Conservation (phyloP, 2,329 filamentous ascomycete species). For the Phoma sp. region DNA sequence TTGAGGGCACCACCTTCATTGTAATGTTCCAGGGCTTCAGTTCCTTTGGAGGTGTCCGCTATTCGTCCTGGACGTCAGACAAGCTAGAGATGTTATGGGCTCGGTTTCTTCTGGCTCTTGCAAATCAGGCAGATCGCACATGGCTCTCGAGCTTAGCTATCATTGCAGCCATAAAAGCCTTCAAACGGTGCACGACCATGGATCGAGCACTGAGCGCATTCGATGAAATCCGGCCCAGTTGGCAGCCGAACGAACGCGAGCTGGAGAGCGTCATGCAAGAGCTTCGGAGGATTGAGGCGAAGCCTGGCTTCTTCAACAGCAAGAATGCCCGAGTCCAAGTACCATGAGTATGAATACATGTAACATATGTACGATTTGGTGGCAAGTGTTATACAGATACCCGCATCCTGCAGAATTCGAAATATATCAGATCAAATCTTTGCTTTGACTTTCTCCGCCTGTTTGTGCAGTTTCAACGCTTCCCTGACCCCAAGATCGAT, state of each 20-base stretch:
- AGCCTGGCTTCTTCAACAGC: conserved; percentile 22
- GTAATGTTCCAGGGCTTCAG: conserved; percentile 83
- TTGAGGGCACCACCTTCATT: conserved; percentile 79
- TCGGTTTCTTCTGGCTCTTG: conserved; percentile 32
- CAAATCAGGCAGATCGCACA: conserved; percentile 29
- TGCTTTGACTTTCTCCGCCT: conserved; percentile 30
- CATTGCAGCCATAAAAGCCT: conserved; percentile 57
- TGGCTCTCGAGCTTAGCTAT: conserved; percentile 36
- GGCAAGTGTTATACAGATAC: not conserved
- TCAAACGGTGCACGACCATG: conserved; percentile 63
- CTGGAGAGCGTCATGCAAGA: conserved; percentile 35
- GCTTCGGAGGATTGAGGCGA: conserved; percentile 33
- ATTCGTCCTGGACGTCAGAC: conserved; percentile 73
- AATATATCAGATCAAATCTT: conserved; percentile 16
- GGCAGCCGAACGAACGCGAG: conserved; percentile 47
- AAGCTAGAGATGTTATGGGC: conserved; percentile 62
- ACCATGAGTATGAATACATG: not conserved
- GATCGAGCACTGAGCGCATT: conserved; percentile 63
- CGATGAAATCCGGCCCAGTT: conserved; percentile 50
- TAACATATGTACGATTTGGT: not conserved
- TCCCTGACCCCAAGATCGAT: conserved; percentile 40
- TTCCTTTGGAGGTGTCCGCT: conserved; percentile 68
- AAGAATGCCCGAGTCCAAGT: conserved; percentile 1
- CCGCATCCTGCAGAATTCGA: not conserved
- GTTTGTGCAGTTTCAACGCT: conserved; percentile 35